Conservation (phyloP, 192 early-diverging fungal genomes). For the Podila minutissima region DNA sequence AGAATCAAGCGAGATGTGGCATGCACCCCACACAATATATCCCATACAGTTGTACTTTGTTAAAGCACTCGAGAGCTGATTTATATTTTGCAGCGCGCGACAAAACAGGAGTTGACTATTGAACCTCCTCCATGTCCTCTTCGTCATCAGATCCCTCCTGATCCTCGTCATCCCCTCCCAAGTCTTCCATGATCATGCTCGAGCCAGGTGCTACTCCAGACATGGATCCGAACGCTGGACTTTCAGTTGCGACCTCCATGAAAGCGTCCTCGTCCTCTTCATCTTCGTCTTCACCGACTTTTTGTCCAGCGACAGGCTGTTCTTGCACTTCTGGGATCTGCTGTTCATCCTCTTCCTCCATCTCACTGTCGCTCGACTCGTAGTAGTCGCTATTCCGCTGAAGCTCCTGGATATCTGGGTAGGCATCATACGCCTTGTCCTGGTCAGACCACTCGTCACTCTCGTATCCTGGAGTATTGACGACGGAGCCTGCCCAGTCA, state of each 20-base stretch:
- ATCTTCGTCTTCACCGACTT: slow-evolving; percentile 13
- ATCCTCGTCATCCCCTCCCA: background rate
- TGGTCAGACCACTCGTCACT: background rate
- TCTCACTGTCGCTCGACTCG: background rate
- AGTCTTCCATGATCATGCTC: background rate
- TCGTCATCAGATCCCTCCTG: slow-evolving; percentile 8
- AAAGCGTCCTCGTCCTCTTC: slow-evolving; percentile 18
- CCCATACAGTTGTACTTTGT: no score
- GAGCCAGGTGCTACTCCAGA: background rate
- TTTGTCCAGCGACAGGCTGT: background rate
- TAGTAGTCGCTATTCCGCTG: background rate
- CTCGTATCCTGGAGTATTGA: slow-evolving; percentile 3
- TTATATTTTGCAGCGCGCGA: background rate
- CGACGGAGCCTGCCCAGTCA: slow-evolving; percentile 27
- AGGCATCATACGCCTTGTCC: background rate
- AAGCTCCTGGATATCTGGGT: background rate
- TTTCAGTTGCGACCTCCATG: slow-evolving; percentile 21
- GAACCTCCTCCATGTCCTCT: slow-evolving; percentile 31
- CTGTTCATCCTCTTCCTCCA: background rate
- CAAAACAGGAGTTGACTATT: background rate
- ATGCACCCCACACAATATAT: no score
- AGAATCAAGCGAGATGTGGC: no score
- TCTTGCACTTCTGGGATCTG: background rate
- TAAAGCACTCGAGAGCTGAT: no score
- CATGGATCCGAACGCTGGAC: background rate